These are phyloP conservation scores for Heritiera littoralis DNA, from an alignment of 345 rosid genomes.

Conservation along the genomic window DNA sequence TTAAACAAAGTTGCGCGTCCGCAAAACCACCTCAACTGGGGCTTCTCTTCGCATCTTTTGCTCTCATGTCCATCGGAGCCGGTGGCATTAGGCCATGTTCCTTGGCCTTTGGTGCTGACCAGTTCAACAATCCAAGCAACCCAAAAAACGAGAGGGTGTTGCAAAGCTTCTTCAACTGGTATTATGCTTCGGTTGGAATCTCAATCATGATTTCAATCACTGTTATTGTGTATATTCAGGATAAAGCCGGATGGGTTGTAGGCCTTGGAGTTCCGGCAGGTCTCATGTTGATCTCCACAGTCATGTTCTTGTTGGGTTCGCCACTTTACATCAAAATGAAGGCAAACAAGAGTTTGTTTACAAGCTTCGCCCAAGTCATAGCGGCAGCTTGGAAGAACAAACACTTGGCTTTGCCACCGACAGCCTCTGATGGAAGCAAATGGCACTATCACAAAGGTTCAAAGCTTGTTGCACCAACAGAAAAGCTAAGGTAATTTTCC, in stretches of 20 bases:
- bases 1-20: too few relatives aligned
- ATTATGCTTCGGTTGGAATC: constrained; percentile 50
- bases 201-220: constrained; percentile 39
- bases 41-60: too few relatives aligned
- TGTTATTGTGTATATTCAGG: constrained; percentile 49
- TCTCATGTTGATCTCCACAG: constrained; percentile 40
- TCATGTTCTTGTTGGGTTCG: constrained; percentile 44
- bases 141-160: constrained; percentile 39
- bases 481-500: constrained; percentile 37
- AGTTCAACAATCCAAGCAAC: constrained; percentile 37
- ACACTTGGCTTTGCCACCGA: constrained; percentile 30
- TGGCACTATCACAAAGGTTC: constrained; percentile 37
- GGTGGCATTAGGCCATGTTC: constrained; percentile 59
- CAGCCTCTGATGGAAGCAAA: constrained; percentile 15
- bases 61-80: constrained; percentile 42
- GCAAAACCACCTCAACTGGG: too few relatives aligned
- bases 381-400: constrained; percentile 43
- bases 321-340: constrained; percentile 40
- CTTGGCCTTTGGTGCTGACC: constrained; percentile 61
- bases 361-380: constrained; percentile 43
- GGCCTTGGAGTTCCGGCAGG: constrained; percentile 56
- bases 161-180: constrained; percentile 61
- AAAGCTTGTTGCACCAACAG: constrained; percentile 38
- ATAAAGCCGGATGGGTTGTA: constrained; percentile 46
- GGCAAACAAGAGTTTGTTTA: constrained; percentile 45